A percentile compares a stretch with the other conserved stretches of the same genome.
These are phyloP conservation scores for Penicillium aurantiogriseum DNA, from an alignment of 2,329 filamentous ascomycete species.

Conservation along the genomic window DNA sequence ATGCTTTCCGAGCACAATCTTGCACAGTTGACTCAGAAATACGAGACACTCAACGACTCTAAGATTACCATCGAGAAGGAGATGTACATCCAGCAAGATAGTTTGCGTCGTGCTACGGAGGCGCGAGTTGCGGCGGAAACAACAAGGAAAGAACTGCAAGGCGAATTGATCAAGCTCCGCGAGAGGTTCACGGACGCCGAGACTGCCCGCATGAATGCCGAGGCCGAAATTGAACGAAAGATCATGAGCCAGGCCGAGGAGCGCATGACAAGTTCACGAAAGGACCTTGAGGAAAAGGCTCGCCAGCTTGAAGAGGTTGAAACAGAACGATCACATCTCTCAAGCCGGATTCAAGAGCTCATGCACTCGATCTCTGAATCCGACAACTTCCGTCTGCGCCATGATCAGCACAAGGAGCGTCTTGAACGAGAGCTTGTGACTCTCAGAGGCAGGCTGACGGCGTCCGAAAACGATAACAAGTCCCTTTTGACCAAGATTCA, in stretches of 20 bases:
- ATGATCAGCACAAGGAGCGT: conserved; percentile 91
- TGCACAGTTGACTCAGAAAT: conserved; percentile 77
- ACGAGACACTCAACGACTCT: conserved; percentile 79
- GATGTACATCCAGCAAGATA: conserved; percentile 92
- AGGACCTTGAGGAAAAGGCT: conserved; percentile 77
- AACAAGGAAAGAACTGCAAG: conserved; percentile 84
- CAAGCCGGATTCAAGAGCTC: conserved; percentile 77
- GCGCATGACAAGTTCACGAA: conserved; percentile 71
- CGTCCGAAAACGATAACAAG: conserved; percentile 94
- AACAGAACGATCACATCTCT: conserved; percentile 71
- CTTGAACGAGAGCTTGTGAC: conserved; percentile 88
- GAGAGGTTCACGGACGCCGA: conserved; percentile 82
- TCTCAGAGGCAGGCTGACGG: conserved; percentile 81
- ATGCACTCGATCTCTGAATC: conserved; percentile 86
- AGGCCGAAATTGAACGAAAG: conserved; percentile 74
- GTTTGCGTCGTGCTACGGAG: conserved; percentile 79
- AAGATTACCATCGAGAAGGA: conserved; percentile 99
- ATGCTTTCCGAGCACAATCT: conserved; percentile 88
- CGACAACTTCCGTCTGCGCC: conserved; percentile 81
- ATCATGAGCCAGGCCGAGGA: conserved; percentile 77
- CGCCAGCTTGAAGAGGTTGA: conserved; percentile 76
- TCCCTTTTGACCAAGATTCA: conserved; percentile 95
- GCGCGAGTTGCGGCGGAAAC: conserved; percentile 75
- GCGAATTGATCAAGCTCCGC: conserved; percentile 77
- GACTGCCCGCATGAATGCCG: conserved; percentile 78